These are phyloP conservation scores for Platanthera zijinensis DNA, from an alignment of 106 monocot genomes.

Conservation along the genomic window DNA sequence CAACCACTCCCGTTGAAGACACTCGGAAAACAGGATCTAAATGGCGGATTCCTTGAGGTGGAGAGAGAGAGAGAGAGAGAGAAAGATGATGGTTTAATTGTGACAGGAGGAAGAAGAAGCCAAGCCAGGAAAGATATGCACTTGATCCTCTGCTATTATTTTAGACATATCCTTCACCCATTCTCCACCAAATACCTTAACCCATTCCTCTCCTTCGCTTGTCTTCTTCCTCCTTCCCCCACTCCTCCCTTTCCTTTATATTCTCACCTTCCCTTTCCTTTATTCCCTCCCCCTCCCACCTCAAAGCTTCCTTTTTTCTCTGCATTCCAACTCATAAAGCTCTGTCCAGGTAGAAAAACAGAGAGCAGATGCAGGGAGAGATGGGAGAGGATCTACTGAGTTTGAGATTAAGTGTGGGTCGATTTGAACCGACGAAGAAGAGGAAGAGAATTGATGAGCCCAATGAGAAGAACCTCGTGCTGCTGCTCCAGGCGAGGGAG, in stretches of 20 bases:
- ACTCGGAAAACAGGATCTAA: not conserved
- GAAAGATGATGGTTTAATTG: not conserved
- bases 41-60: not conserved
- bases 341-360: not conserved
- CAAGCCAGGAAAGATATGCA: conserved; percentile 5
- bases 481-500: conserved; percentile 32
- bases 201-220: not conserved
- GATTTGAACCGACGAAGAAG: conserved; percentile 11
- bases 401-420: conserved; percentile 25
- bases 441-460: conserved; percentile 17
- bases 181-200: conserved; percentile 7
- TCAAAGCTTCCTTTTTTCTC: not conserved
- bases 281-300: not conserved
- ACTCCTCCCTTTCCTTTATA: conserved; percentile 5
- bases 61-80: not conserved
- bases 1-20: conserved; percentile 10
- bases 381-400: conserved; percentile 37
- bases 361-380: conserved; percentile 17
- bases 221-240: not conserved
- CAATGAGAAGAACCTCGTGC: not conserved
- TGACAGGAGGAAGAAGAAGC: not conserved
- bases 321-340: not conserved
- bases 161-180: not conserved
- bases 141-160: not conserved
- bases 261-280: not conserved